A percentile compares a stretch with the other conserved stretches of the same genome.
These are phyloP conservation scores for Posidonia australis DNA, from an alignment of 106 monocot species.

Conservation along the genomic window DNA sequence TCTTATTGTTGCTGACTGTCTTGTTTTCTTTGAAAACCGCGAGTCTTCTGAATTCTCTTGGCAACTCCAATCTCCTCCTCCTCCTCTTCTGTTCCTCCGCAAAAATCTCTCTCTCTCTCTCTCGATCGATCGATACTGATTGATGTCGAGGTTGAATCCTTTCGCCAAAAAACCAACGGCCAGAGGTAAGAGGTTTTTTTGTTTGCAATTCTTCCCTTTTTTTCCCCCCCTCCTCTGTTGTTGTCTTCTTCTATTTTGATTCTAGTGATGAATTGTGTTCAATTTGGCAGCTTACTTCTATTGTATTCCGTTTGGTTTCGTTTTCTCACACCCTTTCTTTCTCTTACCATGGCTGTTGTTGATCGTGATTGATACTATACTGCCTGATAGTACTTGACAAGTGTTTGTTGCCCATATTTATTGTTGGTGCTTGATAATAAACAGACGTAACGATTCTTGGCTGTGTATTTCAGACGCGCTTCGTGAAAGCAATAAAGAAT, in stretches of 20 bases:
- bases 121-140: not conserved
- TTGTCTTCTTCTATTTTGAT: not conserved
- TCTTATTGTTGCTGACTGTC: no score
- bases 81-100: not conserved
- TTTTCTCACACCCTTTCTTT: no score
- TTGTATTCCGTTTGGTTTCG: no score
- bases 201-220: not conserved
- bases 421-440: not conserved
- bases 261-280: not conserved
- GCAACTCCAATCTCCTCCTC: no score
- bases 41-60: no score
- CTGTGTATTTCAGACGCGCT: not conserved
- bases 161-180: conserved; percentile 7
- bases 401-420: no score
- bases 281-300: not conserved
- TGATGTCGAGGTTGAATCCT: not conserved
- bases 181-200: not conserved
- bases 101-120: not conserved
- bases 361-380: no score
- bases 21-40: no score
- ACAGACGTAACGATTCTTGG: not conserved
- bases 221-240: not conserved
- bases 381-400: no score
- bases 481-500: conserved; percentile 3
- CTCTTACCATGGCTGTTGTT: no score